Evolutionary conservation across 192 early-diverging fungal species (phyloP).

Genomic region (Podila epigama): DNA sequence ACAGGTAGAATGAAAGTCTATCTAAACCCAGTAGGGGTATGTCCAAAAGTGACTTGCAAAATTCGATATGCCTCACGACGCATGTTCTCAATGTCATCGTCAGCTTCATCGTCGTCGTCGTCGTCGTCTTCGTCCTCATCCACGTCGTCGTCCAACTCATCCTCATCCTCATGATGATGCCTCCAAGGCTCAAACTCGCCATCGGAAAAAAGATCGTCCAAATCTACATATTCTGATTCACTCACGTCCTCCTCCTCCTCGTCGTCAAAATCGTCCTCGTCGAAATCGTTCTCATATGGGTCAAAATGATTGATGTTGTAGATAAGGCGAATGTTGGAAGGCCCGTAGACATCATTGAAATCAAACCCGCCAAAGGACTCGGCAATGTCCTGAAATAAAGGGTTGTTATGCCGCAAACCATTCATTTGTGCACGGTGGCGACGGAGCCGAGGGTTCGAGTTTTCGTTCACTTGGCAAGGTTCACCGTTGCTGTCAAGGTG

Average conservation of each 20-base stretch:
- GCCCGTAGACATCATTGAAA: neutral
- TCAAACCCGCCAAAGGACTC: neutral
- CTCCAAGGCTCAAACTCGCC: neutral
- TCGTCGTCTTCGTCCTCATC: slow-evolving; percentile 11
- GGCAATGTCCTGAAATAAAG: neutral
- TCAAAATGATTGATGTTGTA: neutral
- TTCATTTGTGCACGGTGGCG: neutral
- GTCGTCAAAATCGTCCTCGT: slow-evolving; percentile 7
- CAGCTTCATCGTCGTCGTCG: slow-evolving; percentile 5
- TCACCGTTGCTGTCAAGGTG: slow-evolving; percentile 28
- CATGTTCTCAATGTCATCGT: too few species aligned
- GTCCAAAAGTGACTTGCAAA: too few species aligned
- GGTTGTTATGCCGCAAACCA: neutral
- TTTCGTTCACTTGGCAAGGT: slow-evolving; percentile 23
- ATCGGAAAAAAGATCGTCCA: slow-evolving; percentile 16
- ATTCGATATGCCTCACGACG: too few species aligned
- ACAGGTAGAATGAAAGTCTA: too few species aligned
- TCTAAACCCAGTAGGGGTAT: too few species aligned
- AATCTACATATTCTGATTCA: slow-evolving; percentile 11
- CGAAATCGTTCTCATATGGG: neutral
- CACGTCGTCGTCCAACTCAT: neutral
- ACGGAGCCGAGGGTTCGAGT: slow-evolving; percentile 21
- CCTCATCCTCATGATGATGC: slow-evolving; percentile 2
- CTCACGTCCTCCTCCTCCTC: slow-evolving; percentile 13
- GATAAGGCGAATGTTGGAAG: neutral